These are phyloP conservation scores for Acer yangbiense DNA, from an alignment of 345 rosid species.

Conservation along the genomic window DNA sequence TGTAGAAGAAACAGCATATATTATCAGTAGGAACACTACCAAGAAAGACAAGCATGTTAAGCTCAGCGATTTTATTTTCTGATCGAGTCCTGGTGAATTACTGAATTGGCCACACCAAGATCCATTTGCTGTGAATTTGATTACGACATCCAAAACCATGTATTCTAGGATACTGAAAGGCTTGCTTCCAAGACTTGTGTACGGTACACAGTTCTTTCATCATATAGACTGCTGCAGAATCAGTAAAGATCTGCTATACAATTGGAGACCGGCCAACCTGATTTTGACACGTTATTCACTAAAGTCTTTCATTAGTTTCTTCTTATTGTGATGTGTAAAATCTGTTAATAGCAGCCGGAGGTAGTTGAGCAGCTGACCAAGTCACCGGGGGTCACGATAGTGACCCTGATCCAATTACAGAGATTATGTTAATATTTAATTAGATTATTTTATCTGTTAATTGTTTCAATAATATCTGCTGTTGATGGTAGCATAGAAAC, in stretches of 20 bases:
- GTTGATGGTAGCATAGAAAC: neutral
- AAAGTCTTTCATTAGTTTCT: too few species aligned
- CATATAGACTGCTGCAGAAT: neutral
- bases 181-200: neutral
- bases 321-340: neutral
- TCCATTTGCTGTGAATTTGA: neutral
- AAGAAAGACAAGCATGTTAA: conserved; percentile 33
- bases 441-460: neutral
- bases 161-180: neutral
- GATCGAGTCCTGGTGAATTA: conserved; percentile 10
- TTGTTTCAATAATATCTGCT: neutral
- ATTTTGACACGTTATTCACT: neutral
- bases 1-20: conserved; percentile 45
- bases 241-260: neutral
- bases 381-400: neutral
- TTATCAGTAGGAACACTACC: conserved; percentile 30
- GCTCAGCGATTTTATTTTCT: conserved; percentile 67
- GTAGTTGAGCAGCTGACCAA: neutral
- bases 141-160: neutral
- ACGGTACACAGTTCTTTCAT: neutral
- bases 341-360: neutral
- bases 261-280: neutral
- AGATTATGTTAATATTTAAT: neutral
- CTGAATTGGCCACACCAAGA: neutral
- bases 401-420: conserved; percentile 5